Conservation (phyloP, 75 land plant genomes). For the Isoetes taiwanensis region DNA sequence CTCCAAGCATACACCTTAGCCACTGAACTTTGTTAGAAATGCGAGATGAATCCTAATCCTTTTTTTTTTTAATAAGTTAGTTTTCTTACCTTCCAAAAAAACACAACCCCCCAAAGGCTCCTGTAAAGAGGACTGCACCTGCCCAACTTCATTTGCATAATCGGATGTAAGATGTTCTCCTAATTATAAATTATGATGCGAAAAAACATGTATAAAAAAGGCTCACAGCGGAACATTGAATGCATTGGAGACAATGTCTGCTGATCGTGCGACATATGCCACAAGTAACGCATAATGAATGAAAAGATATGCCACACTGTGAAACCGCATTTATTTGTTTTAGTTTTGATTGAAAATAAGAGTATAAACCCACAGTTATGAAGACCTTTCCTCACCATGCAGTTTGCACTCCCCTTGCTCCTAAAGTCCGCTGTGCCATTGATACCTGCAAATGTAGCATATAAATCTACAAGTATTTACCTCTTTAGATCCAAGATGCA, state of each 20-base stretch:
- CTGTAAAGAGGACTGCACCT: conserved; percentile 67
- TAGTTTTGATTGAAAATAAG: neutral
- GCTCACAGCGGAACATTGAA: conserved; percentile 65
- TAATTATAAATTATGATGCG: neutral
- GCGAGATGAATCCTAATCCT: too few species aligned
- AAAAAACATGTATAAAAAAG: neutral
- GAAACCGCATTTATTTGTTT: neutral
- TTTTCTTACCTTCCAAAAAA: conserved; percentile 62
- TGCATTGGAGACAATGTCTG: conserved; percentile 64
- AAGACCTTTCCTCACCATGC: conserved; percentile 48
- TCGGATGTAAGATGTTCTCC: neutral
- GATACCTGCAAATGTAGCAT: conserved; percentile 71
- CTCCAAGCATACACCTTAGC: neutral
- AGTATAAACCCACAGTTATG: neutral
- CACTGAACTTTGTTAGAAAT: too few species aligned
- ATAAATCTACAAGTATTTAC: conserved; percentile 12
- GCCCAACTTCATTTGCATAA: conserved; percentile 60
- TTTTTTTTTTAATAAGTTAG: neutral
- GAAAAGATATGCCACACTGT: conserved; percentile 87
- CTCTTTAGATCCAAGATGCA: too few species aligned
- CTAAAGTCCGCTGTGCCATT: conserved; percentile 86
- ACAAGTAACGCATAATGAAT: conserved; percentile 96
- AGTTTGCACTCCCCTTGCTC: conserved; percentile 64
- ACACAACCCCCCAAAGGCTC: conserved; percentile 77
- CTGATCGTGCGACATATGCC: conserved; percentile 94